A percentile compares a stretch with the other conserved stretches of the same genome.
phyloP scores from a whole-genome alignment of 768 basidiomycete genomes.

The Pulveroboletus sp. region DNA sequence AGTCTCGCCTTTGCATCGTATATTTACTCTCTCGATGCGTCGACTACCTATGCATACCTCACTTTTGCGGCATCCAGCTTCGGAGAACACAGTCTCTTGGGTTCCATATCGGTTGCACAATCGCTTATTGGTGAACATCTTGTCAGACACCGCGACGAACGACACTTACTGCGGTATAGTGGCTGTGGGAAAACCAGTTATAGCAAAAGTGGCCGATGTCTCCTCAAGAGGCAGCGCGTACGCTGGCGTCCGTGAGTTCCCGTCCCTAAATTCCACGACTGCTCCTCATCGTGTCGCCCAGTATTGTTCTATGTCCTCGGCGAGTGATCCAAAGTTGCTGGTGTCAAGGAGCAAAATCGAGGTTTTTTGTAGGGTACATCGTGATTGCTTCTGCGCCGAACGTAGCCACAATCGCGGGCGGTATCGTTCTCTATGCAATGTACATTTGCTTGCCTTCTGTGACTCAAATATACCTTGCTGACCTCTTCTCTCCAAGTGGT shows the following conservation, averaged over 20 bases:
- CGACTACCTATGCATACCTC: slow-evolving; percentile 65
- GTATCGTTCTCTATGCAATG: slow-evolving; percentile 56
- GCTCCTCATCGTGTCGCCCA: slow-evolving; percentile 11
- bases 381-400: slow-evolving; percentile 49
- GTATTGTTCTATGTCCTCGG: slow-evolving; percentile 58
- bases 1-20: slow-evolving; percentile 65
- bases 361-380: slow-evolving; percentile 37
- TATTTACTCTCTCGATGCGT: slow-evolving; percentile 70
- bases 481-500: slow-evolving; percentile 38
- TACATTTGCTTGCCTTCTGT: slow-evolving; percentile 23
- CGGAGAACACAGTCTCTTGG: slow-evolving; percentile 48
- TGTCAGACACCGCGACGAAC: background rate
- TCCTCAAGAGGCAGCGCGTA: slow-evolving; percentile 64
- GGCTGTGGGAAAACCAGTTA: slow-evolving; percentile 58
- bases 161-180: slow-evolving; percentile 20
- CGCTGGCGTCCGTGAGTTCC: slow-evolving; percentile 46
- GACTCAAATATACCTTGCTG: slow-evolving; percentile 13
- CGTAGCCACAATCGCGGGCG: slow-evolving; percentile 44
- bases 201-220: slow-evolving; percentile 72
- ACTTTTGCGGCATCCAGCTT: slow-evolving; percentile 52
- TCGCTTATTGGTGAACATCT: slow-evolving; percentile 46
- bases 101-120: slow-evolving; percentile 52
- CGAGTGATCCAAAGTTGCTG: slow-evolving; percentile 25
- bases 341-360: background rate
- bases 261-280: background rate